Percentiles rank a stretch among this genome's conserved stretches.
Evolutionary conservation across 176 grass and related monocot genomes (phyloP).

Genomic region (Avena eriantha): DNA sequence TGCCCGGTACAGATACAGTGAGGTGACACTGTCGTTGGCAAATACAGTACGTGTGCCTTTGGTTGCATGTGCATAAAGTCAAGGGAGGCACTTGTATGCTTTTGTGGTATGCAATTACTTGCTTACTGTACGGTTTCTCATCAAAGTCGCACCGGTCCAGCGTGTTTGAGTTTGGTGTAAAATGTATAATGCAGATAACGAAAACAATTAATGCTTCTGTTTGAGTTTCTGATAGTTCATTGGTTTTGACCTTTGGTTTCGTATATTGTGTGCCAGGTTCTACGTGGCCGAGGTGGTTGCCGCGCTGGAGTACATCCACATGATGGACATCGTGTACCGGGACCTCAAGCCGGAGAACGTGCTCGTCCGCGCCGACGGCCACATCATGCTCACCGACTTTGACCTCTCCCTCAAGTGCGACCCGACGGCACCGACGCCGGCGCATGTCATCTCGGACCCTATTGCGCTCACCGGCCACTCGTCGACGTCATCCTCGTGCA

Average conservation of each 20-base stretch:
- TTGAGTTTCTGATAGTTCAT: background rate
- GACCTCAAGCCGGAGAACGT: conserved; percentile 99
- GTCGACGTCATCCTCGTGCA: conserved; percentile 47
- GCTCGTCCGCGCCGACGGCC: conserved; percentile 85
- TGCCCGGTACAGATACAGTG: conserved; percentile 3
- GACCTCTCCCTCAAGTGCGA: conserved; percentile 98
- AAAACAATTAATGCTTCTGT: background rate
- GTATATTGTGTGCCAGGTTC: conserved; percentile 53
- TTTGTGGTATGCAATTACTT: background rate
- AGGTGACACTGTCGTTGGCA: conserved; percentile 16
- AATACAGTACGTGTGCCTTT: background rate
- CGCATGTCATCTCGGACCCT: conserved; percentile 83
- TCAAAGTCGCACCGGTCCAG: background rate
- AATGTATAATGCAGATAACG: background rate
- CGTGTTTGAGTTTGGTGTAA: background rate
- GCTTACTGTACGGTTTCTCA: background rate
- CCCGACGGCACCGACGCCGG: conserved; percentile 66
- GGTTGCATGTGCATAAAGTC: conserved; percentile 34
- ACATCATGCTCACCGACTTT: conserved; percentile 99
- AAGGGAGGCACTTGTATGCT: background rate
- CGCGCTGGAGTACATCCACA: conserved; percentile 96
- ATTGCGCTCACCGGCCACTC: conserved; percentile 42
- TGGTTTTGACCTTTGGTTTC: background rate
- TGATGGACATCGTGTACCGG: conserved; percentile 95
- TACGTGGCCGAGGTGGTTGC: conserved; percentile 95